Percentiles rank a stretch among this genome's conserved stretches.
Conservation (phyloP, 345 rosid genomes). For the Triadica sebifera region DNA sequence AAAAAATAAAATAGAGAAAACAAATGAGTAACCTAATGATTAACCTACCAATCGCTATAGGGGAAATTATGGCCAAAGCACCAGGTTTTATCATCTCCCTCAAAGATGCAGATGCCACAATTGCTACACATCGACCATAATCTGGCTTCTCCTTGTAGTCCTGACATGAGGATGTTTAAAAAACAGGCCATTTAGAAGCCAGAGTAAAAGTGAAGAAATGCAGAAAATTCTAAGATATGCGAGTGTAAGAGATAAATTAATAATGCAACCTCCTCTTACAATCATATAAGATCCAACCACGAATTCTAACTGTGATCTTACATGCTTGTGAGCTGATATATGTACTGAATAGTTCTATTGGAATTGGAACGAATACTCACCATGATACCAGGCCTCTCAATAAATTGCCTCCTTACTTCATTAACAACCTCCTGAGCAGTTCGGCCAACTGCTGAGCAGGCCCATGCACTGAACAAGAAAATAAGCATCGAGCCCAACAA, state of each 20-base stretch:
- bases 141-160: conserved; percentile 97
- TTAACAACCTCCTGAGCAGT: conserved; percentile 99
- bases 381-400: conserved; percentile 99
- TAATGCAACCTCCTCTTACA: neutral
- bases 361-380: conserved; percentile 42
- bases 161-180: conserved; percentile 31
- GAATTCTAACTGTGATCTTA: neutral
- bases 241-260: conserved; percentile 26
- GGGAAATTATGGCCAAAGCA: conserved; percentile 87
- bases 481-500: conserved; percentile 96
- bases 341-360: neutral
- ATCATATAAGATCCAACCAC: neutral
- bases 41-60: conserved; percentile 69
- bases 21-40: neutral
- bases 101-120: conserved; percentile 93
- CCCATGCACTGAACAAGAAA: conserved; percentile 92
- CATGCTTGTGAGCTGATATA: neutral
- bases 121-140: conserved; percentile 96
- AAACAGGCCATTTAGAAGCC: neutral
- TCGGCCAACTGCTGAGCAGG: conserved; percentile 94
- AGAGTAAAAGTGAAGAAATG: neutral
- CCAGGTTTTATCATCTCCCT: conserved; percentile 99
- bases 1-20: neutral
- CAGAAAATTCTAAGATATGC: conserved; percentile 60
- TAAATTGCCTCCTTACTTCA: conserved; percentile 97